Conservation (phyloP, 2,329 filamentous ascomycete genomes). For the Penicillium griseofulvum region DNA sequence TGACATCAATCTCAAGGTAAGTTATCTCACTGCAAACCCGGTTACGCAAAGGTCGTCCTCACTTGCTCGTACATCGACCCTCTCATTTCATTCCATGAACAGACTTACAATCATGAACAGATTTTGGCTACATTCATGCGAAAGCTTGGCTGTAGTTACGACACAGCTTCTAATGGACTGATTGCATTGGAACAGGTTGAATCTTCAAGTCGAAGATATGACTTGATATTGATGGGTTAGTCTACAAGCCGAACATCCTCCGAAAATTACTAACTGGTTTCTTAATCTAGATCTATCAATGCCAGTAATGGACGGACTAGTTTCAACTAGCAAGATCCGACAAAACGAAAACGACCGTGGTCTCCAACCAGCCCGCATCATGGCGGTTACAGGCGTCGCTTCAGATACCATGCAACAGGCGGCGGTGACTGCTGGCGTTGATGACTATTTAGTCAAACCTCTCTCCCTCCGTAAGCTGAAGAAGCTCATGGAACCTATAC, state of each 20-base stretch:
- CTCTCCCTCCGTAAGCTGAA: conserved; percentile 33
- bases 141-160: conserved; percentile 37
- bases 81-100: no score
- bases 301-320: conserved; percentile 47
- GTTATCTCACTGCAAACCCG: neutral
- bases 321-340: conserved; percentile 43
- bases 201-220: conserved; percentile 26
- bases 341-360: conserved; percentile 31
- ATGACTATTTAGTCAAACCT: conserved; percentile 35
- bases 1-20: conserved; percentile 40
- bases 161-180: conserved; percentile 40
- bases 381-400: conserved; percentile 34
- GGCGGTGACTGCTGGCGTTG: conserved; percentile 29
- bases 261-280: neutral
- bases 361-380: conserved; percentile 24
- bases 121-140: conserved; percentile 40
- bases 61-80: neutral
- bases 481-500: conserved; percentile 21
- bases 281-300: conserved; percentile 42
- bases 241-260: neutral
- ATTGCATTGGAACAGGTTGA: conserved; percentile 40
- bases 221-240: conserved; percentile 38
- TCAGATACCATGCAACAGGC: conserved; percentile 33
- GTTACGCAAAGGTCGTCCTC: neutral
- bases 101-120: conserved; percentile 5